A percentile compares a stretch with the other conserved stretches of the same genome.
phyloP scores from a whole-genome alignment of 2,329 filamentous ascomycete genomes.

The Trichoderma breve region DNA sequence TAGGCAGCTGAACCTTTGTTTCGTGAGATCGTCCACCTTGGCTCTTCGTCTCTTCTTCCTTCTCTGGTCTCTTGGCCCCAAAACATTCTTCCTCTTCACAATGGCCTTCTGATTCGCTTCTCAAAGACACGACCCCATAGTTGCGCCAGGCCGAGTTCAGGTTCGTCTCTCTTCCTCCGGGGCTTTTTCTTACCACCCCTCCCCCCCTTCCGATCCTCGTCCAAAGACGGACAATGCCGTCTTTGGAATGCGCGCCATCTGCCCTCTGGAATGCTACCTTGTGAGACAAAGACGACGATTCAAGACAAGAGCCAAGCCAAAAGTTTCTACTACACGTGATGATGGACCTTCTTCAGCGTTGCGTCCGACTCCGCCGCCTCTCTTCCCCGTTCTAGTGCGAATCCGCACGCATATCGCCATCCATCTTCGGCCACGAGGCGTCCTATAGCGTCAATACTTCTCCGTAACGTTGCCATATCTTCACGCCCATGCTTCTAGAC shows the following conservation, averaged over 20 bases:
- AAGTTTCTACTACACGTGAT: conserved; percentile 29
- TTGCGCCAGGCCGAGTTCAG: background rate
- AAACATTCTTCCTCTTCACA: background rate
- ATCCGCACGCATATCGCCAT: background rate
- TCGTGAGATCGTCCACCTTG: background rate
- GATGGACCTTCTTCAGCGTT: background rate
- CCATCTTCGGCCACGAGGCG: background rate
- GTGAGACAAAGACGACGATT: conserved; percentile 39
- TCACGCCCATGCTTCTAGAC: background rate
- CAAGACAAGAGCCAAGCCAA: conserved; percentile 26
- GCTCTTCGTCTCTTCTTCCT: background rate
- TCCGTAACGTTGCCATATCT: background rate
- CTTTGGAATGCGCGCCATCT: conserved; percentile 30
- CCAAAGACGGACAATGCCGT: conserved; percentile 36
- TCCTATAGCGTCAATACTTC: background rate
- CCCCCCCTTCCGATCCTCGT: conserved; percentile 30
- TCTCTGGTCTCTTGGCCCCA: background rate
- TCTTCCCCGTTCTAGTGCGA: background rate
- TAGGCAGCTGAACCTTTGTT: conserved; percentile 8
- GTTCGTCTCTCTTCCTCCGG: background rate
- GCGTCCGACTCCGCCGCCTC: background rate
- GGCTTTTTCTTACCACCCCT: background rate
- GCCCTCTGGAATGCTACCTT: conserved; percentile 34
- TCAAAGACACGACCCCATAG: background rate
- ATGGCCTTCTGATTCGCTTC: background rate